Conservation (phyloP, 441 rosid species). For the Populus trichocarpa region DNA sequence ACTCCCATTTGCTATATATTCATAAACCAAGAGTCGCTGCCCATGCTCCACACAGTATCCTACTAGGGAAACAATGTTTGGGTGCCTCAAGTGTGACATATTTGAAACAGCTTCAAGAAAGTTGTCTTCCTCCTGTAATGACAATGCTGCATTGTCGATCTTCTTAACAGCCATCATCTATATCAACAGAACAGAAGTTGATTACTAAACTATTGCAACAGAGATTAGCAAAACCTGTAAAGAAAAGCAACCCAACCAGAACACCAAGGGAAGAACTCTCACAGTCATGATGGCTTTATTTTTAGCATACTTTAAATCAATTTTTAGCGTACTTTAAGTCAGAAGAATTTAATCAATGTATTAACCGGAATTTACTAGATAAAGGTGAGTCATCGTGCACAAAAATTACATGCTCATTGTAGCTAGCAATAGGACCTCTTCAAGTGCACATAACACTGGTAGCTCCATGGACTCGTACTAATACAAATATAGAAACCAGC, state of each 20-base stretch:
- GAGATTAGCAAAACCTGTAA: background rate
- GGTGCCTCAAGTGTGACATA: constrained; percentile 91
- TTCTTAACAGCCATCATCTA: constrained; percentile 88
- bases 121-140: constrained; percentile 86
- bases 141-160: constrained; percentile 82
- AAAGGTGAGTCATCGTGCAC: background rate
- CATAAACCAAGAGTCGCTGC: constrained; percentile 87
- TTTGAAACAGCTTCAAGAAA: constrained; percentile 89
- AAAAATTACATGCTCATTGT: background rate
- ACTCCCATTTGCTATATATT: constrained; percentile 61
- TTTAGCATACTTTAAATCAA: background rate
- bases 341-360: background rate
- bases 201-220: constrained; percentile 1
- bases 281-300: background rate
- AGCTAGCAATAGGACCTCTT: background rate
- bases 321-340: background rate
- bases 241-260: background rate
- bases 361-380: background rate
- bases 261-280: background rate
- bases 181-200: constrained; percentile 17
- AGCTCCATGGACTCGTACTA: background rate
- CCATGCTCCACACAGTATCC: constrained; percentile 97
- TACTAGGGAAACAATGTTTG: constrained; percentile 69
- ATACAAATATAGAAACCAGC: background rate
- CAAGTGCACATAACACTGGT: background rate